Conservation (phyloP, 345 rosid genomes). For the Chamaenerion angustifolium region DNA sequence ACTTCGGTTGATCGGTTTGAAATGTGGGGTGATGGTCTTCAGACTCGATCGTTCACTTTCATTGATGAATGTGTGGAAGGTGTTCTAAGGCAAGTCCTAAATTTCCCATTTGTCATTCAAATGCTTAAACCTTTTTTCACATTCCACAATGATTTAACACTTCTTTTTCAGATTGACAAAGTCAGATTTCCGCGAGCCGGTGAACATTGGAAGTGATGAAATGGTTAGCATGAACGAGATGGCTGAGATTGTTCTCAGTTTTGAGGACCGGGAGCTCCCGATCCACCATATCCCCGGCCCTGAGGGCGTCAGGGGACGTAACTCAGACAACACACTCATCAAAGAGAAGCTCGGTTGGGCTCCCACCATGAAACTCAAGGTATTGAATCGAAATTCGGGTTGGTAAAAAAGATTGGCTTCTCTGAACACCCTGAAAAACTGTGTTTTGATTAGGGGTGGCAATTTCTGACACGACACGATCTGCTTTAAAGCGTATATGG, state of each 20-base stretch:
- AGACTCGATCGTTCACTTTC: constrained; percentile 94
- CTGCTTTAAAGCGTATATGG: too few relatives aligned
- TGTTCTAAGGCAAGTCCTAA: constrained; percentile 56
- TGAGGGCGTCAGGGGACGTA: constrained; percentile 98
- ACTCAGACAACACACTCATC: constrained; percentile 88
- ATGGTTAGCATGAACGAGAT: constrained; percentile 99
- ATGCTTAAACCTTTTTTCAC: too few relatives aligned
- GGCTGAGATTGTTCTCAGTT: constrained; percentile 96
- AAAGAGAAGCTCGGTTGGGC: constrained; percentile 99
- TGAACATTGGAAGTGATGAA: constrained; percentile 98
- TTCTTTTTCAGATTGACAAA: constrained; percentile 55
- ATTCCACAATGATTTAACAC: too few relatives aligned
- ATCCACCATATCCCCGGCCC: constrained; percentile 97
- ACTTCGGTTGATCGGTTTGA: constrained; percentile 79
- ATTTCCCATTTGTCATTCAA: too few relatives aligned
- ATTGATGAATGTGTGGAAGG: constrained; percentile 99
- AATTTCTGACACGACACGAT: too few relatives aligned
- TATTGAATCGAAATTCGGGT: constrained; percentile 9
- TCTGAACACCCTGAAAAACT: too few relatives aligned
- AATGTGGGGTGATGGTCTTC: constrained; percentile 99
- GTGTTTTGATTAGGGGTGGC: too few relatives aligned
- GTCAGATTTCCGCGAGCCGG: constrained; percentile 96
- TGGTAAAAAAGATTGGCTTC: too few relatives aligned
- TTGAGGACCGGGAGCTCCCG: constrained; percentile 75
- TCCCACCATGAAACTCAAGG: constrained; percentile 93